A percentile compares a stretch with the other conserved stretches of the same genome.
phyloP scores from a whole-genome alignment of 768 basidiomycete genomes.

The button mushroom (Agaricus bisporus) region DNA sequence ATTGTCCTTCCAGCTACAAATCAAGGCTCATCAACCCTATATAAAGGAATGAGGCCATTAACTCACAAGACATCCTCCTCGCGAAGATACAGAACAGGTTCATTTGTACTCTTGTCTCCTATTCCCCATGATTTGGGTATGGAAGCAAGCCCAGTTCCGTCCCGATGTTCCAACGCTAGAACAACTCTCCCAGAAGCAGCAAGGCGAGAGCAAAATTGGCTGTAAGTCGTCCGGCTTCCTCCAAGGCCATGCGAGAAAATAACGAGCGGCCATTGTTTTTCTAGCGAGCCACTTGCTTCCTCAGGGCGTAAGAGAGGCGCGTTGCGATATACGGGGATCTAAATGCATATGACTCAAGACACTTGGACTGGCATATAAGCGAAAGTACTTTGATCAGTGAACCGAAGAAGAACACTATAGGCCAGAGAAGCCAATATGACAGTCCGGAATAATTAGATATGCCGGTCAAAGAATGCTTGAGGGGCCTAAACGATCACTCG shows the following conservation, averaged over 20 bases:
- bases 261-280: slow-evolving; percentile 64
- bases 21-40: background rate
- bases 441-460: slow-evolving; percentile 44
- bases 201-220: slow-evolving; percentile 65
- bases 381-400: slow-evolving; percentile 36
- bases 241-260: slow-evolving; percentile 84
- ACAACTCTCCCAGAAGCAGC: slow-evolving; percentile 81
- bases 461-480: slow-evolving; percentile 39
- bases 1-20: slow-evolving; percentile 23
- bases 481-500: slow-evolving; percentile 27
- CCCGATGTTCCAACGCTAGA: slow-evolving; percentile 76
- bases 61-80: slow-evolving; percentile 52
- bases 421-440: slow-evolving; percentile 39
- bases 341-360: background rate
- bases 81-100: slow-evolving; percentile 43
- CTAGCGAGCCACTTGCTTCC: background rate
- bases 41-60: background rate
- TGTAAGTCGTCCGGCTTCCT: slow-evolving; percentile 68
- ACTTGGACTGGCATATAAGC: background rate
- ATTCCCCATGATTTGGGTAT: slow-evolving; percentile 28
- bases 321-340: slow-evolving; percentile 55
- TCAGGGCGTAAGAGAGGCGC: slow-evolving; percentile 44
- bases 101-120: slow-evolving; percentile 20
- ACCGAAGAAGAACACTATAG: slow-evolving; percentile 47
- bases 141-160: slow-evolving; percentile 63